Base-by-base conservation (phyloP, 1,284 basidiomycete genomes). In the Tilletia walkeri region DNA sequence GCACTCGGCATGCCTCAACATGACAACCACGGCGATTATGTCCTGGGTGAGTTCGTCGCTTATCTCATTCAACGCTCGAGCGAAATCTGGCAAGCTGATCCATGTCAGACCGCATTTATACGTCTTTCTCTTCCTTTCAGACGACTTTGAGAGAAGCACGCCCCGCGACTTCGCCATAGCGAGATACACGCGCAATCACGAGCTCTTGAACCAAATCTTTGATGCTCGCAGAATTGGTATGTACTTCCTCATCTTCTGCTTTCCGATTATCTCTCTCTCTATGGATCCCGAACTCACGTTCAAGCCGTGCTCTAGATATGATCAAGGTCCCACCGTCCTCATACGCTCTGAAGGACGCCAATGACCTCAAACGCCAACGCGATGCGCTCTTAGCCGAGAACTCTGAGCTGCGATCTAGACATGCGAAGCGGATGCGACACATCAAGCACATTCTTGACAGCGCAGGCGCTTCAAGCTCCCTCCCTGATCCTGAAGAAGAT, bases 161-260 rank as follows among this genome's bases (percentile, higher is more conserved):
- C 76, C 79, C 16, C 67, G 82, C 2, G 82, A 83, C 66, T 69
- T 83, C 7, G 76, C 80, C 34, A 75, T 76, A 1, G 80, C 81
- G 0, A 66, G 82, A 18, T 83, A 81, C 68, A 76, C 75, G n/a
- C 72, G 72, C 65, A 79, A 82, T 59, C 82, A 83, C 73, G 78
- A 80, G 59, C 72, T 80, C 24, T 68, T 83, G 39, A 76, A 75
- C n/a, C 71, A 72, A 59, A 66, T 83, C 34, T 80, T 83, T 56
- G 82, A 81, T 49, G 76, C 80, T 9, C 69, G 78, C 39, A 69
- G 79, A 48, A 76, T 83, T 34, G 72, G 72, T 75, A 65, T 18
- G 72, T 18, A 56, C 67, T 53, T 5, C 45, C 66, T 34, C 41
- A 45, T 45, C 24, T 30, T 30, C 24, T 30, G 24, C 24, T 30